A percentile compares a stretch with the other conserved stretches of the same genome.
Conservation (phyloP, 2,329 filamentous ascomycete species). For the Phyllosticta capitalensis region DNA sequence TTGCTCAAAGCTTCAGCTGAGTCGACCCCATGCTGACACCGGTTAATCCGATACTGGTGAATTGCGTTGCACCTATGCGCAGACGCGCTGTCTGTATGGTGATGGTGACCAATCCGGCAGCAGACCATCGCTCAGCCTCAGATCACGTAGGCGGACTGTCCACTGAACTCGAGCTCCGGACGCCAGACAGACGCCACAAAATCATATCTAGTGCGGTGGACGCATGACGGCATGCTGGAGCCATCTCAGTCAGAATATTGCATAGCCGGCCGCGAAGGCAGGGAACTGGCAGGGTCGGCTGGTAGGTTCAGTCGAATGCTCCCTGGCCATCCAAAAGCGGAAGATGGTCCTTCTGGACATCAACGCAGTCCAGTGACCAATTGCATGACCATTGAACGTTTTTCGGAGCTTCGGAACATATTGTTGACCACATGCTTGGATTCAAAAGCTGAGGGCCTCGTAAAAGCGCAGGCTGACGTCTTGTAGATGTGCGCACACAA, state of each 20-base stretch:
- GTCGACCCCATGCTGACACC: background rate
- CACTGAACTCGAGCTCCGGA: background rate
- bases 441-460: background rate
- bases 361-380: background rate
- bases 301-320: background rate
- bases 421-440: background rate
- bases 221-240: background rate
- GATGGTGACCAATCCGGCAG: background rate
- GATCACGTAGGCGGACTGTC: background rate
- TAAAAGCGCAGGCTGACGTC: background rate
- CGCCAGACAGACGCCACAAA: background rate
- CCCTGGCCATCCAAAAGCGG: background rate
- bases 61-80: background rate
- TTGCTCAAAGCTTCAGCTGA: constrained; percentile 2
- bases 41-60: background rate
- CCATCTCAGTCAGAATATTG: background rate
- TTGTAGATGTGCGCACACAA: background rate
- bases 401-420: background rate
- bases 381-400: background rate
- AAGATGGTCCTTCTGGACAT: background rate
- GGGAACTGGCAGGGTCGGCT: background rate
- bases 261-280: background rate
- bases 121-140: background rate
- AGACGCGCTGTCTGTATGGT: background rate
- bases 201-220: background rate